These are phyloP conservation scores for Rehmannia glutinosa DNA, from an alignment of 257 asterid genomes.

Conservation along the genomic window DNA sequence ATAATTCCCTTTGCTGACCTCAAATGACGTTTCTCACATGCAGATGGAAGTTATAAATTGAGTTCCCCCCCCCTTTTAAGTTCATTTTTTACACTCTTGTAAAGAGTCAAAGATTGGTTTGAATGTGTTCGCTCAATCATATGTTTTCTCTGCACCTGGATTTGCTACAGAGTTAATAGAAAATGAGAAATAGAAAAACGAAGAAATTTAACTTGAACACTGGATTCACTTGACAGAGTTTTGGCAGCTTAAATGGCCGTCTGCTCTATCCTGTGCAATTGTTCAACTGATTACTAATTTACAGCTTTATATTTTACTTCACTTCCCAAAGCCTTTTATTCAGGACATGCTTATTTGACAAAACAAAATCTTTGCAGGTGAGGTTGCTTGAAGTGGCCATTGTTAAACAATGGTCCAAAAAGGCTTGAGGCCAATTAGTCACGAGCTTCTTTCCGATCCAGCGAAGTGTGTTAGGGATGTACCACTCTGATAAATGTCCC, in stretches of 20 bases:
- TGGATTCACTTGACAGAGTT: background rate
- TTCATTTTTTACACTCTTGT: too few species aligned
- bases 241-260: background rate
- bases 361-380: constrained; percentile 47
- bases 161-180: background rate
- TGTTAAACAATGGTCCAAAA: constrained; percentile 52
- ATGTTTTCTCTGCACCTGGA: background rate
- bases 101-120: background rate
- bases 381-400: constrained; percentile 70
- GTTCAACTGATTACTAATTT: background rate
- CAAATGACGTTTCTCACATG: background rate
- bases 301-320: background rate
- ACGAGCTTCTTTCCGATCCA: constrained; percentile 49
- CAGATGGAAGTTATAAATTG: too few species aligned
- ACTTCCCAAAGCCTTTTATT: background rate
- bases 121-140: background rate
- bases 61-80: too few species aligned
- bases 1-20: background rate
- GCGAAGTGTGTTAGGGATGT: constrained; percentile 58
- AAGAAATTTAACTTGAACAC: background rate
- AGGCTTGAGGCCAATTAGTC: constrained; percentile 54
- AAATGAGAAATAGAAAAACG: background rate
- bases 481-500: constrained; percentile 26
- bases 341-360: background rate
- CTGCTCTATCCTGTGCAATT: background rate